These are phyloP conservation scores for Alternaria solani DNA, from an alignment of 2,329 filamentous ascomycete species.

Conservation along the genomic window DNA sequence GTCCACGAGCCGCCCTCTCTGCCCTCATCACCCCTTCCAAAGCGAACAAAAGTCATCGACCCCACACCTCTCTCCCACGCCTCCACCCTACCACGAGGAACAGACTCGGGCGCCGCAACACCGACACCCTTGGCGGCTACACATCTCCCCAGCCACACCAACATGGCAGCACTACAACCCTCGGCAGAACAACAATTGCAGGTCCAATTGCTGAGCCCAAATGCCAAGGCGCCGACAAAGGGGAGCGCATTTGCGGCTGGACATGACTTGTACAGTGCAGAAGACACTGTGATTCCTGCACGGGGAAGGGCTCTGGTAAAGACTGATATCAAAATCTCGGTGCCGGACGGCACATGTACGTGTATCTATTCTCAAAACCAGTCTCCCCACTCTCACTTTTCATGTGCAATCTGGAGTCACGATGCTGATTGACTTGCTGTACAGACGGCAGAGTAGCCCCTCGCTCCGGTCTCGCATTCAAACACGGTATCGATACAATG, in stretches of 20 bases:
- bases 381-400: not conserved
- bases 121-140: slow-evolving; percentile 43
- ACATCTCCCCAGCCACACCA: slow-evolving; percentile 26
- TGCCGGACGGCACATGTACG: slow-evolving; percentile 89
- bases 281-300: slow-evolving; percentile 77
- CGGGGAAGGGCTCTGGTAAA: slow-evolving; percentile 86
- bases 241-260: slow-evolving; percentile 90
- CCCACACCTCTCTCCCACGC: slow-evolving; percentile 45
- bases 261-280: slow-evolving; percentile 88
- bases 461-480: slow-evolving; percentile 87
- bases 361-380: slow-evolving; percentile 21
- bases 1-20: slow-evolving; percentile 61
- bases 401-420: not conserved
- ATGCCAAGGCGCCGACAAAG: slow-evolving; percentile 83
- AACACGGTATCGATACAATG: slow-evolving; percentile 95
- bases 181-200: slow-evolving; percentile 66
- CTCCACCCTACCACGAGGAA: slow-evolving; percentile 36
- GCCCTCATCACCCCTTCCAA: slow-evolving; percentile 77
- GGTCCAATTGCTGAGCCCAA: slow-evolving; percentile 85
- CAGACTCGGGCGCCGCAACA: slow-evolving; percentile 47
- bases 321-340: slow-evolving; percentile 89
- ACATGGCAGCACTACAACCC: slow-evolving; percentile 28
- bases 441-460: slow-evolving; percentile 88
- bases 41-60: slow-evolving; percentile 75
- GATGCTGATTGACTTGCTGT: not conserved